Evolutionary conservation across 768 basidiomycete species (phyloP).

Genomic region (Zangia roseola): DNA sequence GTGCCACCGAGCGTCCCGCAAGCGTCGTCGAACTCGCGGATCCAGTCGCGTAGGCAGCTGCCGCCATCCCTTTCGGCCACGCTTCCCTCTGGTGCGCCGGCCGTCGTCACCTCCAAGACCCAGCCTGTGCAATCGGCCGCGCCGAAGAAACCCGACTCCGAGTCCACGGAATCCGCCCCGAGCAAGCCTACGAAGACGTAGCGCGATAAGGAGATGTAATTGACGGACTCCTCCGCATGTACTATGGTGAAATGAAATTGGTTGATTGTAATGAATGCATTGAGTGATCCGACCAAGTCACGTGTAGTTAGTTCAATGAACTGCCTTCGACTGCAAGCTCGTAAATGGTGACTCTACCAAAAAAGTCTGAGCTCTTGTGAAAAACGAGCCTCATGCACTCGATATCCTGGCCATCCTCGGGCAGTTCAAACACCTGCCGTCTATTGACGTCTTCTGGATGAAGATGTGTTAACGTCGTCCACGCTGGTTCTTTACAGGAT

Average conservation of each 20-base stretch:
- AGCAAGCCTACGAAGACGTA: not conserved
- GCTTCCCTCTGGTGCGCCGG: not conserved
- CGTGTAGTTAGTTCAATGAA: not conserved
- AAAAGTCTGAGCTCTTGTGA: constrained; percentile 82
- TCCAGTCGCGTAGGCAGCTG: constrained; percentile 16
- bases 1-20: not conserved
- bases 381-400: constrained; percentile 64
- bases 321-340: constrained; percentile 45
- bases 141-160: not conserved
- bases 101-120: not conserved
- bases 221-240: constrained; percentile 6
- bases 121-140: not conserved
- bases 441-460: constrained; percentile 83
- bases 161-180: not conserved
- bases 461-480: constrained; percentile 52
- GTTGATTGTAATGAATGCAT: constrained; percentile 27
- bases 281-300: constrained; percentile 7
- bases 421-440: constrained; percentile 63
- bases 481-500: constrained; percentile 37
- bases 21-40: not conserved
- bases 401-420: constrained; percentile 27
- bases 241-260: constrained; percentile 23
- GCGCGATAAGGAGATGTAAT: no score
- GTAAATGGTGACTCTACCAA: constrained; percentile 76
- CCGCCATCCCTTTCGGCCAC: not conserved